phyloP scores from a whole-genome alignment of 106 monocot genomes.

The Narthecium ossifragum region DNA sequence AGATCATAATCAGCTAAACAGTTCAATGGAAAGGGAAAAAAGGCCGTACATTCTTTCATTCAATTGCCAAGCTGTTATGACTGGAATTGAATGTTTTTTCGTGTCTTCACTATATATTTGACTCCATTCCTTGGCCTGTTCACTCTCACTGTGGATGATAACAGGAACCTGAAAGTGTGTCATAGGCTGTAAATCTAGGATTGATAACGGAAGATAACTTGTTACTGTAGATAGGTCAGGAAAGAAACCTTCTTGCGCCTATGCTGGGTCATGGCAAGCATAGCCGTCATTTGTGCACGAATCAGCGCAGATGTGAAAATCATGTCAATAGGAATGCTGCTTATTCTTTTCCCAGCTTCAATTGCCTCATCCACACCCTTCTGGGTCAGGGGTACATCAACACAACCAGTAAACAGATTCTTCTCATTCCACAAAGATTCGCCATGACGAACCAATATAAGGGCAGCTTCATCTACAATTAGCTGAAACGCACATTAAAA shows the following conservation, averaged over 20 bases:
- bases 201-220: too few species aligned
- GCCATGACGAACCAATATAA: slow-evolving; percentile 90
- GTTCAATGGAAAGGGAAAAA: too few species aligned
- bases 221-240: not conserved
- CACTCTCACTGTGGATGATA: slow-evolving; percentile 69
- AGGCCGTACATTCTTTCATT: slow-evolving; percentile 98
- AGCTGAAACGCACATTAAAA: not conserved
- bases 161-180: slow-evolving; percentile 86
- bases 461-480: slow-evolving; percentile 80
- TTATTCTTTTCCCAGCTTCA: slow-evolving; percentile 94
- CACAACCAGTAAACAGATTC: slow-evolving; percentile 98
- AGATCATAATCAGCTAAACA: too few species aligned
- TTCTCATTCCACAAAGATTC: slow-evolving; percentile 99
- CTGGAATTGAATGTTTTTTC: slow-evolving; percentile 80
- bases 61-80: slow-evolving; percentile 90
- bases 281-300: slow-evolving; percentile 99
- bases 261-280: slow-evolving; percentile 99
- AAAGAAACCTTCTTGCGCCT: slow-evolving; percentile 75
- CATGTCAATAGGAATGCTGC: slow-evolving; percentile 86
- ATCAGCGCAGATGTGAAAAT: slow-evolving; percentile 85
- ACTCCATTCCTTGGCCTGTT: slow-evolving; percentile 65
- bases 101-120: slow-evolving; percentile 74
- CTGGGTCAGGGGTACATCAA: slow-evolving; percentile 88
- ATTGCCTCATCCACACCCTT: slow-evolving; percentile 95
- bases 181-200: too few species aligned